phyloP scores from a whole-genome alignment of 495 filamentous ascomycete species.

The Xeromyces bisporus region DNA sequence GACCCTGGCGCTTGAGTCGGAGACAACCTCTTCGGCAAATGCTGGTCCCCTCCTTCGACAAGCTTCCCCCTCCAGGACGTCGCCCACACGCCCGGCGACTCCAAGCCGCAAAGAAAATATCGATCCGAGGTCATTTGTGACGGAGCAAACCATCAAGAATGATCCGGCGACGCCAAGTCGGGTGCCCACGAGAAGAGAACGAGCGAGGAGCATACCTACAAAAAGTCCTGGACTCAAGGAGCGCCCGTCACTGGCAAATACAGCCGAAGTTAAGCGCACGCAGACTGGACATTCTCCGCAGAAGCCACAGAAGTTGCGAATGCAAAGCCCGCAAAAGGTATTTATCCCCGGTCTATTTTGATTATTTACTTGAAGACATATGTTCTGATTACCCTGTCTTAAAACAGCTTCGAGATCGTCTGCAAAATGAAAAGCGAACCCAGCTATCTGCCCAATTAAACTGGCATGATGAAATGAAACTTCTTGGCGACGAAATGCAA shows the following conservation, averaged over 20 bases:
- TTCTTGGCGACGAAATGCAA: constrained; percentile 70
- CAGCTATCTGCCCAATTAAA: constrained; percentile 49
- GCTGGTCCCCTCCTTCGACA: constrained; percentile 15
- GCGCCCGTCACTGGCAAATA: constrained; percentile 29
- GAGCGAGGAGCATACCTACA: constrained; percentile 37
- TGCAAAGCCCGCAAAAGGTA: constrained; percentile 78
- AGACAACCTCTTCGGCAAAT: constrained; percentile 16
- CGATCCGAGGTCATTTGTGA: constrained; percentile 17
- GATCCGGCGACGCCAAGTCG: constrained; percentile 20
- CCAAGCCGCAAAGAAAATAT: constrained; percentile 43
- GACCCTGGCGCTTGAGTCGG: constrained; percentile 15
- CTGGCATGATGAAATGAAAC: constrained; percentile 58
- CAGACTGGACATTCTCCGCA: constrained; percentile 20
- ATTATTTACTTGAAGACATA: not conserved
- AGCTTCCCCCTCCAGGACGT: constrained; percentile 21
- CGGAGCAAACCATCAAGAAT: constrained; percentile 20
- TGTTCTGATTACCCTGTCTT: no score
- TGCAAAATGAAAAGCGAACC: constrained; percentile 61
- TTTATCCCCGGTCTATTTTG: not conserved
- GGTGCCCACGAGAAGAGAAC: constrained; percentile 30
- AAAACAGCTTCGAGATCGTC: constrained; percentile 56
- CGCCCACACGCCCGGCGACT: constrained; percentile 24
- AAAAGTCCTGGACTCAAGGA: constrained; percentile 33
- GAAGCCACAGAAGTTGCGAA: constrained; percentile 49
- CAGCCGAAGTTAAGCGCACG: constrained; percentile 16